Base-by-base conservation (phyloP, 257 asterid genomes). In the Scutellaria barbata region DNA sequence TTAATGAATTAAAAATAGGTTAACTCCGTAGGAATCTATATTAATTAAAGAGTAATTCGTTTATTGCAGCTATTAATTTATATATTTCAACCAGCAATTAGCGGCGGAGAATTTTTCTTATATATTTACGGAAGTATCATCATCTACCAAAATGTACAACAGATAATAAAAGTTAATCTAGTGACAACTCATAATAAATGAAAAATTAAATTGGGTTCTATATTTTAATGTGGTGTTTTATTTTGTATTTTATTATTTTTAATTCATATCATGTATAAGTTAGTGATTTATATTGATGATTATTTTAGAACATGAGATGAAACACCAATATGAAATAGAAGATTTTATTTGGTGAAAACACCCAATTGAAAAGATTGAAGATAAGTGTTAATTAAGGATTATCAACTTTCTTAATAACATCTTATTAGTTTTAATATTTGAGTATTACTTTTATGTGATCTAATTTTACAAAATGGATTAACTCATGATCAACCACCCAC, bases 61-160 rank as follows among this genome's bases (percentile, higher is more conserved):
- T 50, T 20, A 10, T 42, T n/a, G 33, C 46, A 51, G 2, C 39
- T 53, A 30, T 30, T 30, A 2, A 30, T 30, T 53, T 12, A 54
- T 7, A 13, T 16, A 20, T 47, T 43, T 41, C 77, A 63, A 63
- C 77, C 66, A 41, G 65, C 71, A 41, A 10, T n/a, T 0, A 4
- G 65, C 57, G 57, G 65, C 63, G 25, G 63, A 61, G 61, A 46
- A 33, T 1, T 30, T 35, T 39, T 18, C 42, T 71, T 43, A 7
- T 43, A 4, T 25, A 1, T 9, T 20, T 1, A 20, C 33, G 3
- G 20, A 48, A 66, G 20, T 46, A 48, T 65, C 41, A n/a, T 47
- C 71, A 50, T 37, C 9, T 40, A 16, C 12, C 39, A 52, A 51
- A 20, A 16, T 3, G 17, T 8, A 14, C 14, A 14, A 11, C 16